Evolutionary conservation across 768 basidiomycete species (phyloP).

Genomic region (Austroboletus festivus): DNA sequence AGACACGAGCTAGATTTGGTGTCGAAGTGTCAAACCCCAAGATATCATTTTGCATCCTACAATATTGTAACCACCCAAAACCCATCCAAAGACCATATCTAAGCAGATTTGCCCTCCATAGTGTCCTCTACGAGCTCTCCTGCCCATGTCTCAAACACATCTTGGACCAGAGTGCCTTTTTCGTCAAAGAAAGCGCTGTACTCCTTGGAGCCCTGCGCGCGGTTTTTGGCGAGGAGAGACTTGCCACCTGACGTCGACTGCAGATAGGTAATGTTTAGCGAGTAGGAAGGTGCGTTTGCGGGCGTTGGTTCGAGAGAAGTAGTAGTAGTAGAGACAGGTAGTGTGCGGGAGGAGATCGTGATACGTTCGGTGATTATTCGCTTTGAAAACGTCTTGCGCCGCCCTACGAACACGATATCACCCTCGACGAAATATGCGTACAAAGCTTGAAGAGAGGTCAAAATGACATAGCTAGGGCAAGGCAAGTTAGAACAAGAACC

Average conservation of each 20-base stretch:
- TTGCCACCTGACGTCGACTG: conserved; percentile 85
- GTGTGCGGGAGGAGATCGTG: conserved; percentile 68
- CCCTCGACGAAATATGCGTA: conserved; percentile 88
- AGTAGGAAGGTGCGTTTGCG: conserved; percentile 60
- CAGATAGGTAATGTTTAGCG: conserved; percentile 63
- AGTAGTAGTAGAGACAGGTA: conserved; percentile 40
- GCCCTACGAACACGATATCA: conserved; percentile 82
- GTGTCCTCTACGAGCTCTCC: conserved; percentile 65
- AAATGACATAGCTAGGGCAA: conserved; percentile 60
- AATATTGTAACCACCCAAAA: conserved; percentile 20
- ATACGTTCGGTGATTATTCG: conserved; percentile 92
- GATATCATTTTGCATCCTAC: conserved; percentile 31
- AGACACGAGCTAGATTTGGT: neutral
- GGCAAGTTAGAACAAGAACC: conserved; percentile 3
- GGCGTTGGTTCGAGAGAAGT: conserved; percentile 22
- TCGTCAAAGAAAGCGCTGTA: conserved; percentile 82
- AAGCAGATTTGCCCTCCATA: conserved; percentile 66
- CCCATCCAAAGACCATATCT: conserved; percentile 6
- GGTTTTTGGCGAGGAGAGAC: conserved; percentile 71
- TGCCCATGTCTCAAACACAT: conserved; percentile 75
- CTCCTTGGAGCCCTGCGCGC: conserved; percentile 50
- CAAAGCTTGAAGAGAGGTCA: conserved; percentile 69
- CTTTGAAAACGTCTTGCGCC: conserved; percentile 86
- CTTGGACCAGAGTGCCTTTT: conserved; percentile 74
- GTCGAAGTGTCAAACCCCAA: conserved; percentile 3